These are phyloP conservation scores for Phytophthora fragariaefolia DNA, from an alignment of 352 stramenopile species.

Conservation along the genomic window DNA sequence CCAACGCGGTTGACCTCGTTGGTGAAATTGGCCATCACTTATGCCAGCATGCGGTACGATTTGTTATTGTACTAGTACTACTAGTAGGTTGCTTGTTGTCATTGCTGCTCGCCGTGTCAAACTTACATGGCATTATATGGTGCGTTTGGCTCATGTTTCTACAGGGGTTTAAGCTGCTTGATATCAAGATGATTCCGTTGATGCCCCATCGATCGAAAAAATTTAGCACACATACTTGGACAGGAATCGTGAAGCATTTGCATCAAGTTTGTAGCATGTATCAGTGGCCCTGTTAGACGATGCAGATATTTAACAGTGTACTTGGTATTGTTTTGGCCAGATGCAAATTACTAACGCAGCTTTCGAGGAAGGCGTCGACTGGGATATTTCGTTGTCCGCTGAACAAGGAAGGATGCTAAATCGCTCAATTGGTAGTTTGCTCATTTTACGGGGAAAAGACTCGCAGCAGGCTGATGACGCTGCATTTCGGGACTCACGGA, in stretches of 20 bases:
- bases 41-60: constrained; percentile 63
- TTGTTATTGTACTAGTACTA: too few relatives aligned
- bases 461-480: constrained; percentile 25
- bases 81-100: too few relatives aligned
- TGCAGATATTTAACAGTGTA: not conserved
- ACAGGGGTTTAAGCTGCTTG: constrained; percentile 74
- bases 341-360: constrained; percentile 73
- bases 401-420: constrained; percentile 40
- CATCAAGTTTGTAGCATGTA: constrained; percentile 53
- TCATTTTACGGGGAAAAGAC: constrained; percentile 57
- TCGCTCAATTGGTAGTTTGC: constrained; percentile 50
- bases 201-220: constrained; percentile 73
- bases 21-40: constrained; percentile 52
- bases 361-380: constrained; percentile 71
- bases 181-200: constrained; percentile 72
- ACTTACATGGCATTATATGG: constrained; percentile 3
- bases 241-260: constrained; percentile 75
- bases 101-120: not conserved
- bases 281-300: not conserved
- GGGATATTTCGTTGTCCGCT: constrained; percentile 49
- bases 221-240: constrained; percentile 80
- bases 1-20: constrained; percentile 35
- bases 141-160: not conserved
- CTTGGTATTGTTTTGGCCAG: constrained; percentile 11
- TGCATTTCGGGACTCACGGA: constrained; percentile 46